Base-by-base conservation (phyloP, 805 yeast genomes). In the Teunomyces tritomae region DNA sequence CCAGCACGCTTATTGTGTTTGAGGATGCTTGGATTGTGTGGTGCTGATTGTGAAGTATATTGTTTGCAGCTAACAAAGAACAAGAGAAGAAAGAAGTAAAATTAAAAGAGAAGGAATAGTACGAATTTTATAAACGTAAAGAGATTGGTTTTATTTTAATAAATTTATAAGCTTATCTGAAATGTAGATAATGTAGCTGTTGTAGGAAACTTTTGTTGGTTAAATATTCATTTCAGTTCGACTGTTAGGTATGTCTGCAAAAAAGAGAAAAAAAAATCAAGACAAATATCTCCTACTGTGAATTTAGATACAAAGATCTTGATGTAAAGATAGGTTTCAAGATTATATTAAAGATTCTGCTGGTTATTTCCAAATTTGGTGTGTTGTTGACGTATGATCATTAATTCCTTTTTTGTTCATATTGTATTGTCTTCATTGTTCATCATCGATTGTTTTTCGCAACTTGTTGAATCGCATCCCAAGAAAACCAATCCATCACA, bases 381-480 rank as follows among this genome's bases (percentile, higher is more conserved):
- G 17, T 13, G 34, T 16, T 32, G 9, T 32, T 13, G 13, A 32
- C 11, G 10, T 14, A 7, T 13, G 34, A 6, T 9, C 10, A 32
- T 32, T 32, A 32, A 8, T 32, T 32, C 34, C 34, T 13, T 32
- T 32, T 32, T 32, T 3, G 34, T 13, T 32, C 8, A 10, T 32
- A 32, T 32, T 32, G 34, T 32, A 8, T 13, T 32, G 34, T 32
- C 13, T 13, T 13, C n/a, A 13, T 34, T 13, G 14, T 34, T 16
- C 9, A 17, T 11, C 10, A 17, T 34, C 24, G 7, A 34, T 34
- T 37, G 40, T 37, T 37, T 37, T 37, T 37, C 40, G 40, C 40
- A 37, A 37, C 28, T 37, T 20, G 3, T n/a, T 37, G 28, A 33
- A 37, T 37, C 40, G 40, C 28, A 37, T 37, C 40, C 14, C 28